phyloP scores from a whole-genome alignment of 495 filamentous ascomycete genomes.

The Lasiosphaeriaceae sp. region DNA sequence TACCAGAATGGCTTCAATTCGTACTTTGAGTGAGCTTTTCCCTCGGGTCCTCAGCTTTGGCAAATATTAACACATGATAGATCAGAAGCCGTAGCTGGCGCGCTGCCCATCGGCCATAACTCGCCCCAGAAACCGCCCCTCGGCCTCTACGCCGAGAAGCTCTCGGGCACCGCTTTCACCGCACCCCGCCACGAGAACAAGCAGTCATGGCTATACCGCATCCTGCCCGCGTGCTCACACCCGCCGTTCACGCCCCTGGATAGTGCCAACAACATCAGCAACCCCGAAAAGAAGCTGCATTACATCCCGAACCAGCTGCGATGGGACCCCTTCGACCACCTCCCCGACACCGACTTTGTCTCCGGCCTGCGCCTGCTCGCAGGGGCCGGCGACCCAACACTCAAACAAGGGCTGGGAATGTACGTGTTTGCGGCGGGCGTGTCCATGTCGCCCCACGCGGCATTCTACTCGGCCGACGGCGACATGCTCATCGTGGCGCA shows the following conservation, averaged over 20 bases:
- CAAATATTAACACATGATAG: slow-evolving; percentile 17
- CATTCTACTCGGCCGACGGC: slow-evolving; percentile 88
- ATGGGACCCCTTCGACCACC: slow-evolving; percentile 86
- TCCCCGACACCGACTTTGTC: slow-evolving; percentile 65
- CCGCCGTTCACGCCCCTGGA: slow-evolving; percentile 56
- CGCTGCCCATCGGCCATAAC: slow-evolving; percentile 64
- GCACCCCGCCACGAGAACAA: slow-evolving; percentile 84
- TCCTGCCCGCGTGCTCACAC: slow-evolving; percentile 80
- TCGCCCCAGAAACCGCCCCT: slow-evolving; percentile 82
- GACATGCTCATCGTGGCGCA: slow-evolving; percentile 85
- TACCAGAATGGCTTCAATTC: slow-evolving; percentile 67
- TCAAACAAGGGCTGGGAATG: slow-evolving; percentile 78
- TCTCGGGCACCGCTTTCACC: slow-evolving; percentile 91
- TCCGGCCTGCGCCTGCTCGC: slow-evolving; percentile 73
- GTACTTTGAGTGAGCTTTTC: slow-evolving; percentile 53
- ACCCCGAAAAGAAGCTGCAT: slow-evolving; percentile 44
- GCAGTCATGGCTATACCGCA: slow-evolving; percentile 92
- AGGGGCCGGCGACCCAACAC: slow-evolving; percentile 76
- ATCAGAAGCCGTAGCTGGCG: slow-evolving; percentile 43
- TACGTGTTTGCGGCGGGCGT: slow-evolving; percentile 77
- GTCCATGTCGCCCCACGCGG: slow-evolving; percentile 68
- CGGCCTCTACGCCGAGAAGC: slow-evolving; percentile 88
- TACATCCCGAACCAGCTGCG: slow-evolving; percentile 85
- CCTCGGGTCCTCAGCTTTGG: not conserved
- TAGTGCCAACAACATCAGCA: slow-evolving; percentile 12